A percentile compares a stretch with the other conserved stretches of the same genome.
These are phyloP conservation scores for Hypoxylon sp. DNA, from an alignment of 2,329 filamentous ascomycete genomes.

Conservation along the genomic window DNA sequence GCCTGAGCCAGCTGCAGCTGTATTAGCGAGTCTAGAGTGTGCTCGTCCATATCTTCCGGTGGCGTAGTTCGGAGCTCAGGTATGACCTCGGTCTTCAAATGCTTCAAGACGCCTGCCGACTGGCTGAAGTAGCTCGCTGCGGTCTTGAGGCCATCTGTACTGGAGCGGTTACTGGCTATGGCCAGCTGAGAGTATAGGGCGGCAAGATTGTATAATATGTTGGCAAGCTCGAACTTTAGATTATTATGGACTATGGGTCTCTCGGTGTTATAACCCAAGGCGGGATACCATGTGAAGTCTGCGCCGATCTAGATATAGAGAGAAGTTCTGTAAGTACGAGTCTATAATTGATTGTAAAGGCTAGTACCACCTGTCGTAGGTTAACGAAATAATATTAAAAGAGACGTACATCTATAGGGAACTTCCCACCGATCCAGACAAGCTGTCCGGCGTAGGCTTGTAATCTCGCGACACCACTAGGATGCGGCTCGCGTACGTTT, in stretches of 20 bases:
- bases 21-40: constrained; percentile 86
- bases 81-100: constrained; percentile 82
- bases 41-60: constrained; percentile 94
- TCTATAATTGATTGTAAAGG: constrained; percentile 16
- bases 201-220: constrained; percentile 92
- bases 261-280: constrained; percentile 89
- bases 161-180: constrained; percentile 81
- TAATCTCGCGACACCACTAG: constrained; percentile 88
- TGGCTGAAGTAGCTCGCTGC: constrained; percentile 93
- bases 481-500: constrained; percentile 88
- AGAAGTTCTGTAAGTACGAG: constrained; percentile 35
- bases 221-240: constrained; percentile 87
- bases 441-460: constrained; percentile 93
- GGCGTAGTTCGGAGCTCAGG: constrained; percentile 87
- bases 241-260: constrained; percentile 77
- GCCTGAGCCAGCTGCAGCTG: constrained; percentile 91
- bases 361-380: constrained; percentile 4
- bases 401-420: constrained; percentile 85
- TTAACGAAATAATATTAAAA: constrained; percentile 22
- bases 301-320: constrained; percentile 78
- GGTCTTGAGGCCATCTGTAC: constrained; percentile 85
- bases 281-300: constrained; percentile 96
- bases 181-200: constrained; percentile 95
- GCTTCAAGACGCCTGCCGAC: constrained; percentile 84
- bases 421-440: constrained; percentile 93